These are phyloP conservation scores for Phaeoacremonium minimum DNA, from an alignment of 2,329 filamentous ascomycete species.

Conservation along the genomic window DNA sequence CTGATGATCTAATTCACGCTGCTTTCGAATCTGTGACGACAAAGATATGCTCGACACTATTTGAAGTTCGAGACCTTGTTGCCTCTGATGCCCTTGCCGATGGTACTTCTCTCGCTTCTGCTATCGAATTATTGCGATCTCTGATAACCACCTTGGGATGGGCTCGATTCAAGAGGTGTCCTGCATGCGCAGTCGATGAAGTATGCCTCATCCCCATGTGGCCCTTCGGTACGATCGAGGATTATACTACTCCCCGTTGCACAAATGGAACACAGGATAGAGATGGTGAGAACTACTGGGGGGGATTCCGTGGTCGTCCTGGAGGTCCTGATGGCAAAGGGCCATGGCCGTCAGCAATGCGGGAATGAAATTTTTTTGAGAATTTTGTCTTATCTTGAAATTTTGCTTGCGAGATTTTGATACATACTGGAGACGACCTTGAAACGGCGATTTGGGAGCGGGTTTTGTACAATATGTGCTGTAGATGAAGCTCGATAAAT, in stretches of 20 bases:
- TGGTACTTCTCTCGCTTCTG: neutral
- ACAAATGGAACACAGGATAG: conserved; percentile 8
- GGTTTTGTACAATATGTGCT: too few relatives aligned
- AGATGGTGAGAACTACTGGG: conserved; percentile 11
- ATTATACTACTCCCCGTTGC: conserved; percentile 12
- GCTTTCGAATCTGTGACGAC: conserved; percentile 33
- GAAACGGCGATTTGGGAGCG: too few relatives aligned
- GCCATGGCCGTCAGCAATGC: too few relatives aligned
- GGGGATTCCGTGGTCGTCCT: conserved; percentile 2
- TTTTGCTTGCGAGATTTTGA: too few relatives aligned
- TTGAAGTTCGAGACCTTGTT: conserved; percentile 19
- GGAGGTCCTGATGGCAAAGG: too few relatives aligned
- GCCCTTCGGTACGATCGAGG: conserved; percentile 11
- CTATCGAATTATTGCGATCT: conserved; percentile 2
- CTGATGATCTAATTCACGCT: conserved; percentile 39
- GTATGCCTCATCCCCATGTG: conserved; percentile 15
- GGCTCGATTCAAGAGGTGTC: conserved; percentile 14
- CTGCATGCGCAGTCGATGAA: conserved; percentile 10
- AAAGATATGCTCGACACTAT: conserved; percentile 31
- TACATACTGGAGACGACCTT: too few relatives aligned
- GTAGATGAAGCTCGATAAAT: too few relatives aligned
- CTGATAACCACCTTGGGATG: conserved; percentile 9
- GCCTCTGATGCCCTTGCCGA: neutral
- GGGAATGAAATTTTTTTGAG: too few relatives aligned
- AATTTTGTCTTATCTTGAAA: too few relatives aligned